Conservation (phyloP, 805 yeast species). For the Novakomyces olei region DNA sequence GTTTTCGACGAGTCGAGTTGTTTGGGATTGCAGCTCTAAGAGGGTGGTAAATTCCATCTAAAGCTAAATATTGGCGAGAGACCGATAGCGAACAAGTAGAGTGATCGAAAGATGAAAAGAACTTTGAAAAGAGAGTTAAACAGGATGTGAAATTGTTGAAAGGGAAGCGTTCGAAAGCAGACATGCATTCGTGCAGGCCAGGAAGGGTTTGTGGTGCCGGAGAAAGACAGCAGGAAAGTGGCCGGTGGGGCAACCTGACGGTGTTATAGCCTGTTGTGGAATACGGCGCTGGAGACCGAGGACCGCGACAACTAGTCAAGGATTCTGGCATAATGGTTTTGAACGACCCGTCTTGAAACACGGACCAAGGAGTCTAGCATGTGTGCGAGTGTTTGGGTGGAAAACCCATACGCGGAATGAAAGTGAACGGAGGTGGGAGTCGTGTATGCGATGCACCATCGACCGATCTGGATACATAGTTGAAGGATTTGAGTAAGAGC, state of each 20-base stretch:
- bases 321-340: conserved; percentile 20
- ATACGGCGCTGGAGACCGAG: conserved; percentile 12
- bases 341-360: conserved; percentile 20
- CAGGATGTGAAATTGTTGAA: conserved; percentile 25
- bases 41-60: conserved; percentile 22
- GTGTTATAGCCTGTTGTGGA: conserved; percentile 8
- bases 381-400: conserved; percentile 23
- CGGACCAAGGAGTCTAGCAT: conserved; percentile 24
- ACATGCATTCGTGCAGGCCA: conserved; percentile 18
- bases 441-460: conserved; percentile 16
- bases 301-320: conserved; percentile 19
- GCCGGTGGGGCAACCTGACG: conserved; percentile 14
- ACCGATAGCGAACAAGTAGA: conserved; percentile 28
- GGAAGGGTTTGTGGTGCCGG: conserved; percentile 20
- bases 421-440: conserved; percentile 21
- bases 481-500: conserved; percentile 24
- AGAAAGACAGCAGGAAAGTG: conserved; percentile 17
- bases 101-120: conserved; percentile 26
- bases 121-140: conserved; percentile 25
- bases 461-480: conserved; percentile 20
- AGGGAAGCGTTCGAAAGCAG: conserved; percentile 24
- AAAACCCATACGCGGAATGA: conserved; percentile 22
- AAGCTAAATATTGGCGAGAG: conserved; percentile 27
- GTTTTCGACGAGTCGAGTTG: conserved; percentile 19
- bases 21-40: conserved; percentile 24